phyloP scores from a whole-genome alignment of 306 rosid genomes.

The Vigna reflexopilosa region DNA sequence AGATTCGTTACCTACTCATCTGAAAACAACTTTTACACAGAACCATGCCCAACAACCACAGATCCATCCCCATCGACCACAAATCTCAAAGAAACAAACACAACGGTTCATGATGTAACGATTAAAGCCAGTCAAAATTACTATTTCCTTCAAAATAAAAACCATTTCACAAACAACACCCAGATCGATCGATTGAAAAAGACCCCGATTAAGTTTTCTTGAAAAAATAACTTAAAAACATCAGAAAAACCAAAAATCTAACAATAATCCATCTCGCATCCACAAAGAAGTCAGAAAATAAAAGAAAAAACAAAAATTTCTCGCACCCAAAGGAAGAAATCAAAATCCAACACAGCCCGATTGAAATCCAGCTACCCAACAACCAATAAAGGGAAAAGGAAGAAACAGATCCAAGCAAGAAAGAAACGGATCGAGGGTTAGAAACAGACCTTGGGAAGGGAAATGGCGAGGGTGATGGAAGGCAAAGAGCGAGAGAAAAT shows the following conservation, averaged over 20 bases:
- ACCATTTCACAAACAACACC: background rate
- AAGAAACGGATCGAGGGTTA: slow-evolving; percentile 20
- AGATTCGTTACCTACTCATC: slow-evolving; percentile 30
- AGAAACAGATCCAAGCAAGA: slow-evolving; percentile 49
- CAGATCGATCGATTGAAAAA: slow-evolving; percentile 31
- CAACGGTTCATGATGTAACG: background rate
- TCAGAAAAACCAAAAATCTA: slow-evolving; percentile 9
- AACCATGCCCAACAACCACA: slow-evolving; percentile 36
- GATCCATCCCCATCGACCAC: slow-evolving; percentile 48
- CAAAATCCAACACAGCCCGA: slow-evolving; percentile 32
- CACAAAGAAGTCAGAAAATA: background rate
- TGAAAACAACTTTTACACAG: slow-evolving; percentile 35
- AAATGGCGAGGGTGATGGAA: slow-evolving; percentile 57
- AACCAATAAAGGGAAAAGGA: background rate
- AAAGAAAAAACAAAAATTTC: background rate
- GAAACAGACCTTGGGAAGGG: slow-evolving; percentile 54
- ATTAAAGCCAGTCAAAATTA: slow-evolving; percentile 22
- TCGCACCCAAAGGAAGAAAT: slow-evolving; percentile 14
- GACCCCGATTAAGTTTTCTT: background rate
- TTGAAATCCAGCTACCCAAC: slow-evolving; percentile 27
- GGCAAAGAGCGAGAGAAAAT: slow-evolving; percentile 44
- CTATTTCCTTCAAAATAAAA: slow-evolving; percentile 1
- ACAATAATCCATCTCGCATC: background rate
- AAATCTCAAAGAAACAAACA: slow-evolving; percentile 15
- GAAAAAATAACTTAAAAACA: background rate